These are phyloP conservation scores for Lasiosphaeria ovina DNA, from an alignment of 495 filamentous ascomycete species.

Conservation along the genomic window DNA sequence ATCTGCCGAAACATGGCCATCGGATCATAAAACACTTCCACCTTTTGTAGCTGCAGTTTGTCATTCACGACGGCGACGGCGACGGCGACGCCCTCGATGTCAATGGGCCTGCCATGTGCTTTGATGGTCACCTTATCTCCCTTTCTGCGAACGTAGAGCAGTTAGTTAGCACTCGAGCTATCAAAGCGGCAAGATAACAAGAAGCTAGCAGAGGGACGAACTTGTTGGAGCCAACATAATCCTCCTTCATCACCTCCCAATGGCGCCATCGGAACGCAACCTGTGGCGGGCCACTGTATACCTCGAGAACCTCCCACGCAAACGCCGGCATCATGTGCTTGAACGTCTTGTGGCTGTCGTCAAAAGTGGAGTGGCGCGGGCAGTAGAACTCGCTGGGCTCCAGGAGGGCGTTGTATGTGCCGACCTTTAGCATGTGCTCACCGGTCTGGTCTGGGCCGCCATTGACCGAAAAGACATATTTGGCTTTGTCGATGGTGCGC, in stretches of 20 bases:
- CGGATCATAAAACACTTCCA: constrained; percentile 65
- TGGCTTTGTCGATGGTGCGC: constrained; percentile 56
- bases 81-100: constrained; percentile 53
- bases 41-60: constrained; percentile 50
- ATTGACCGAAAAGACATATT: constrained; percentile 62
- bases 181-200: neutral
- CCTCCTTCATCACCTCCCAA: constrained; percentile 63
- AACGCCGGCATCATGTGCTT: constrained; percentile 70
- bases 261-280: constrained; percentile 64
- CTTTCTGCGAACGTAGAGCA: constrained; percentile 35
- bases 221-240: constrained; percentile 62
- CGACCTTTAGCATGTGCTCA: constrained; percentile 64
- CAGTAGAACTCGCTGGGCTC: constrained; percentile 60
- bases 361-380: constrained; percentile 56
- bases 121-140: constrained; percentile 60
- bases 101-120: constrained; percentile 50
- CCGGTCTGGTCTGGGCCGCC: constrained; percentile 52
- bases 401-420: constrained; percentile 68
- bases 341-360: constrained; percentile 62
- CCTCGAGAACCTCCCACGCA: constrained; percentile 67
- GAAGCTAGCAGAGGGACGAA: constrained; percentile 28
- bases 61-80: constrained; percentile 60
- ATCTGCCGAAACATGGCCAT: constrained; percentile 67
- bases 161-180: neutral
- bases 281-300: constrained; percentile 58